These are phyloP conservation scores for Petunia hybrid DNA, from an alignment of 305 asterid genomes.

Conservation along the genomic window DNA sequence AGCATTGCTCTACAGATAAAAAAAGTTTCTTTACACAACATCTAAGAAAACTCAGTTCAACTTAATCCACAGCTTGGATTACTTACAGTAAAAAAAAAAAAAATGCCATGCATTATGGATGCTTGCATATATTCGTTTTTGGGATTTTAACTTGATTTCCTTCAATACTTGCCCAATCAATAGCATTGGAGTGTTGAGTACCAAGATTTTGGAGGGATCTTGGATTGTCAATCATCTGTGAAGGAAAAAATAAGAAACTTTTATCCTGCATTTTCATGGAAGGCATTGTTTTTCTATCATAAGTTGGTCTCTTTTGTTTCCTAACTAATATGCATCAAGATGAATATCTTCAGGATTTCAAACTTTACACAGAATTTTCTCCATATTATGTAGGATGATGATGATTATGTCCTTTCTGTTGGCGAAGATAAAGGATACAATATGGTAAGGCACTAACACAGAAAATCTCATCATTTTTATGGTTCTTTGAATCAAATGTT, in stretches of 20 bases:
- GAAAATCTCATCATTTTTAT: conserved; percentile 13
- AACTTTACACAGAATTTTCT: background rate
- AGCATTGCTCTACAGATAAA: background rate
- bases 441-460: conserved; percentile 23
- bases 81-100: background rate
- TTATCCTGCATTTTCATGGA: background rate
- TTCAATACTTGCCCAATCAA: background rate
- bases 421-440: conserved; percentile 32
- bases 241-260: background rate
- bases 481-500: background rate
- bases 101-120: background rate
- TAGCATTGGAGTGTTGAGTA: conserved; percentile 1
- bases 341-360: conserved; percentile 18
- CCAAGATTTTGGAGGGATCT: conserved; percentile 18
- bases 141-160: background rate
- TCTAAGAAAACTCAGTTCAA: conserved; percentile 30
- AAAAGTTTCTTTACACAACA: conserved; percentile 16
- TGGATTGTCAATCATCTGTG: conserved; percentile 1
- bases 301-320: conserved; percentile 6
- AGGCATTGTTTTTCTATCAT: background rate
- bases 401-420: conserved; percentile 33
- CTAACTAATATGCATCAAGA: conserved; percentile 2
- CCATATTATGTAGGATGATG: conserved; percentile 35
- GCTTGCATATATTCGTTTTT: background rate
- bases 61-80: conserved; percentile 9